A percentile compares a stretch with the other conserved stretches of the same genome.
phyloP scores from a whole-genome alignment of 2,329 filamentous ascomycete genomes.

The Botryosphaeria agaves region DNA sequence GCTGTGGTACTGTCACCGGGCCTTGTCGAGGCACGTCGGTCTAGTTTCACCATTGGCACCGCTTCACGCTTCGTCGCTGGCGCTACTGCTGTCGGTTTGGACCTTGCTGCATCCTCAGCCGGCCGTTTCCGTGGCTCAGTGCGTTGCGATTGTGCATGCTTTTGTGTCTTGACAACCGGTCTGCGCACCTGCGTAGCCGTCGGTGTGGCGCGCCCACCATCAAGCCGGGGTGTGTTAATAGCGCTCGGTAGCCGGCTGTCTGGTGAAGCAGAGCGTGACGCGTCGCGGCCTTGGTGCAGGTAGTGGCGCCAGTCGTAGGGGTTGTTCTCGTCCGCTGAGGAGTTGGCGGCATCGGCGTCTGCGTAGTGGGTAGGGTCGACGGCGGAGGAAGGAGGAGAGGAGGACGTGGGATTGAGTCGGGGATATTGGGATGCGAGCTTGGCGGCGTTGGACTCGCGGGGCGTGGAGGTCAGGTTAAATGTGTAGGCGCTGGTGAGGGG shows the following conservation, averaged over 20 bases:
- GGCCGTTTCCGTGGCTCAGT: background rate
- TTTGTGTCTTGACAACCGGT: background rate
- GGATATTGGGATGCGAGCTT: slow-evolving; percentile 49
- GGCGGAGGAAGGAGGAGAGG: slow-evolving; percentile 9
- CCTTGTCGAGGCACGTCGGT: slow-evolving; percentile 15
- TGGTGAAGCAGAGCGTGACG: no score
- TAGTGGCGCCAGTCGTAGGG: slow-evolving; percentile 33
- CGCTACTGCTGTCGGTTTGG: background rate
- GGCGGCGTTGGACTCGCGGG: slow-evolving; percentile 44
- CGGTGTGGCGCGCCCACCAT: slow-evolving; percentile 1
- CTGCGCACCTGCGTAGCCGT: background rate
- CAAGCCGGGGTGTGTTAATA: slow-evolving; percentile 6
- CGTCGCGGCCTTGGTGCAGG: slow-evolving; percentile 12
- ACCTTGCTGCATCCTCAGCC: background rate
- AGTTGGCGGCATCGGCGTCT: slow-evolving; percentile 9
- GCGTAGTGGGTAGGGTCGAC: slow-evolving; percentile 7
- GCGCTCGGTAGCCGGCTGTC: no score
- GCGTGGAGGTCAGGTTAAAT: slow-evolving; percentile 65
- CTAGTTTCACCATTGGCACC: slow-evolving; percentile 14
- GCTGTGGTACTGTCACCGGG: slow-evolving; percentile 5
- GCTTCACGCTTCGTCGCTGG: slow-evolving; percentile 6
- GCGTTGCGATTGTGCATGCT: background rate
- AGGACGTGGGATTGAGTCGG: slow-evolving; percentile 33
- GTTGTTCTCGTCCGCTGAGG: slow-evolving; percentile 14
- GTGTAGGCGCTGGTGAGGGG: slow-evolving; percentile 65